Base-by-base conservation (phyloP, 352 stramenopile species). In the Peronospora destructor region DNA sequence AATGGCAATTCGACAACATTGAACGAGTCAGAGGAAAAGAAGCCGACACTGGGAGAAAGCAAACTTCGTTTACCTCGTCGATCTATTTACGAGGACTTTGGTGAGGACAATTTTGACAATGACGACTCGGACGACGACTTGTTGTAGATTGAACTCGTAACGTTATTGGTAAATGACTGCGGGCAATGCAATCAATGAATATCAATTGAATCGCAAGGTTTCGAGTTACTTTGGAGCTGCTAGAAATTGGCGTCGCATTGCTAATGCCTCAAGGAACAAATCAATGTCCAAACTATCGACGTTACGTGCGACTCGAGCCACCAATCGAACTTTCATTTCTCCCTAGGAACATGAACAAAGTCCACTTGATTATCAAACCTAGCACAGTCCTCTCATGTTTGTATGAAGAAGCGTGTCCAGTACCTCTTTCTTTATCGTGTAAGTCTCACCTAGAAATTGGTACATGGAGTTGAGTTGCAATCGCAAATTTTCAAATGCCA, bases 391-490 rank as follows among this genome's bases (percentile, higher is more conserved):
- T 36, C 6, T 36, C 16, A 16, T 11, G n/a, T n/a, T n/a, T n/a
- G n/a, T 13, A 7, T 4, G 16, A 6, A 36, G 33, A 13, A 16
- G 7, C 17, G 2, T 23, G 4, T 36, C 19, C 4, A 35, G 1
- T 63, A 79, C 69, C 55, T 61, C 23, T 26, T 6, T 44, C 10
- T 53, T 47, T 10, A 10, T 48, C 6, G 35, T 38, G 48, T 87
- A 76, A 10, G 82, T 91, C 49, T 93, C 82, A 12, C 82, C 82
- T 2, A 93, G 48, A 42, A 93, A 91, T 49, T 93, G 82, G 33
- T 87, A 91, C 77, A 90, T 81, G 29, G 79, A 86, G 16, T 77
- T 77, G 12, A 90, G 46, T 10, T 62, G 63, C 53, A 92, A 59
- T 10, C 76, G 70, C n/a, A 85, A 47, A 17, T 70, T 56, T 25